Evolutionary conservation across 306 rosid species (phyloP).

Genomic region (Cucumis melo): DNA sequence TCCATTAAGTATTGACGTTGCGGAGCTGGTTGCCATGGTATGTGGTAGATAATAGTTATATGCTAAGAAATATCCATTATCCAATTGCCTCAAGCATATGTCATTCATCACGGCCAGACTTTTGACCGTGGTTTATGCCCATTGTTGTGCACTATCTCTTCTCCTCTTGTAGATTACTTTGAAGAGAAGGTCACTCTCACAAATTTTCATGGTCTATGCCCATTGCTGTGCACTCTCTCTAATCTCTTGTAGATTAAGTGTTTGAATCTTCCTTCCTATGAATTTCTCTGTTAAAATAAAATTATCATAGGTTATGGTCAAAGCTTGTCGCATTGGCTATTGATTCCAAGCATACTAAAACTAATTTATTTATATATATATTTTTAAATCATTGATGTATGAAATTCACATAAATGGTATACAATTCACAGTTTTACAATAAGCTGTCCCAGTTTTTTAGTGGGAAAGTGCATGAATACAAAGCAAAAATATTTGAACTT

Average conservation of each 20-base stretch:
- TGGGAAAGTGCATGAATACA: no score
- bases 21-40: conserved; percentile 88
- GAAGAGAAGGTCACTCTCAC: background rate
- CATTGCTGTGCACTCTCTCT: background rate
- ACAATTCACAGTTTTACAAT: no score
- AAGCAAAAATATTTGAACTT: no score
- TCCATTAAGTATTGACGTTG: conserved; percentile 55
- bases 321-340: no score
- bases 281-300: background rate
- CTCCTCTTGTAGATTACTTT: no score
- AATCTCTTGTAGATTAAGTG: background rate
- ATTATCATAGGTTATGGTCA: no score
- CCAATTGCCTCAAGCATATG: background rate
- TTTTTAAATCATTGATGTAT: no score
- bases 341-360: no score
- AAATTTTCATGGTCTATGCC: background rate
- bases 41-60: background rate
- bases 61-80: conserved; percentile 1
- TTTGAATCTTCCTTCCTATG: background rate
- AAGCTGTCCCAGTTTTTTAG: no score
- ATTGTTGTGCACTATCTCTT: no score
- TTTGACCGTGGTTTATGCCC: background rate
- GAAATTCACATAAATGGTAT: no score
- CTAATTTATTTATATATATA: no score
- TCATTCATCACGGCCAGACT: background rate